Evolutionary conservation across 2,329 filamentous ascomycete species (phyloP), one percentile per base, ranked within the genome.

Genomic region (Coccinonectria pachysandricola): DNA sequence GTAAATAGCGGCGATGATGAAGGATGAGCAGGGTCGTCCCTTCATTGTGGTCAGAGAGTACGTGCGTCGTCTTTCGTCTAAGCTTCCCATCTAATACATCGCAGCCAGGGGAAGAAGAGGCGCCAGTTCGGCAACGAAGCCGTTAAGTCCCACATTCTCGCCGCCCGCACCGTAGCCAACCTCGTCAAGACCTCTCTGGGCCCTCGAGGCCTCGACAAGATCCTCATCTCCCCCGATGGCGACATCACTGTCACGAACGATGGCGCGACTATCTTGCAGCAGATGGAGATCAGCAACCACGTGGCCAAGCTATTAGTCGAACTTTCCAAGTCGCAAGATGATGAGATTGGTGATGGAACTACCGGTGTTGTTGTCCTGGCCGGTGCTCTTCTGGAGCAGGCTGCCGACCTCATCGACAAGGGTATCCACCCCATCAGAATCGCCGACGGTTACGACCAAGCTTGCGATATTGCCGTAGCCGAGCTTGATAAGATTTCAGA

Each of bases 231-330:
- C 26, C 83, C 91, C 36, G 91, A 98, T 56, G 91, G 91, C 56
- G 91, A 98, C 60, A 98, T 98, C 57, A 98, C 91, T 36, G 86
- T 98, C 37, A 98, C 91, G 44, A 98, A 98, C 65, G 91, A 98
- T 63, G 91, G 91, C 49, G 92, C 92, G 29, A 98, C 91, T 23
- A 98, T 98, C 49, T 68, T 98, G 43, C 79, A 84, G 48, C 86
- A 93, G 71, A 98, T 98, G 91, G 91, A 98, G 65, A 88, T 98
- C 45, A 83, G 84, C 45, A 96, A 98, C 69, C 88, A 96, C 59
- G 86, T 98, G 36, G 91, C 91, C 37, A 96, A 96, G 65, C 71
- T 98, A 26, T 67, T 98, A 34, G 91, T 98, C 25, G 88, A 95
- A 56, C 77, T 98, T 20, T 96, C 91, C 39, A 95, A 93, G 65